Percentiles rank a stretch among this genome's conserved stretches.
These are phyloP conservation scores for Colletotrichum sp. DNA, from an alignment of 2,329 filamentous ascomycete genomes.

Conservation along the genomic window DNA sequence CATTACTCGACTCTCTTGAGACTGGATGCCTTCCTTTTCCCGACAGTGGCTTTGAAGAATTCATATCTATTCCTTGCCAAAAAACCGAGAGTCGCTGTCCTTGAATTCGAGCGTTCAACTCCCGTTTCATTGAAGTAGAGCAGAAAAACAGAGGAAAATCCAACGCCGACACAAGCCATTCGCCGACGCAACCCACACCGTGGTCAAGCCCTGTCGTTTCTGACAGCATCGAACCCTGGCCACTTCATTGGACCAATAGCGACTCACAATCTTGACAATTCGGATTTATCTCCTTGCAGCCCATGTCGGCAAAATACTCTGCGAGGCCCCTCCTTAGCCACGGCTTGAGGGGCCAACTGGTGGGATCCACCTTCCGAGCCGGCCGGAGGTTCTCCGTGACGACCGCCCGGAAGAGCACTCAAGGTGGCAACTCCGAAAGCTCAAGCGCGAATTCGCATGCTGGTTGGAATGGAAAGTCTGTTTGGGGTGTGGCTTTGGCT, in stretches of 20 bases:
- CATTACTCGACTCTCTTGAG: neutral
- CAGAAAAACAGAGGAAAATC: neutral
- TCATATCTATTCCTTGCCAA: neutral
- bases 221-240: neutral
- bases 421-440: neutral
- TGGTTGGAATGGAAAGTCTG: conserved; percentile 35
- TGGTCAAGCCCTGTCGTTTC: conserved; percentile 6
- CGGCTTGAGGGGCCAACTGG: conserved; percentile 12
- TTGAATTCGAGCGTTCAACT: neutral
- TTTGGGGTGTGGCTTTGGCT: conserved; percentile 41
- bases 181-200: conserved; percentile 9
- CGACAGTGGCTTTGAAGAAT: neutral
- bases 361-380: conserved; percentile 7
- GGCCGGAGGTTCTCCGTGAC: conserved; percentile 26
- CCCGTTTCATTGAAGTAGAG: neutral
- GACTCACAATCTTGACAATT: neutral
- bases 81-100: neutral
- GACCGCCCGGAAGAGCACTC: conserved; percentile 18
- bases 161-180: conserved; percentile 20
- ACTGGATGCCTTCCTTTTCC: neutral
- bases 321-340: conserved; percentile 30
- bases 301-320: conserved; percentile 33
- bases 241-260: conserved; percentile 6
- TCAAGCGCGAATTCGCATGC: conserved; percentile 2
- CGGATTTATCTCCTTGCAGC: neutral